Evolutionary conservation across 352 stramenopile species (phyloP).

Genomic region (Pythium vanterpoolii): DNA sequence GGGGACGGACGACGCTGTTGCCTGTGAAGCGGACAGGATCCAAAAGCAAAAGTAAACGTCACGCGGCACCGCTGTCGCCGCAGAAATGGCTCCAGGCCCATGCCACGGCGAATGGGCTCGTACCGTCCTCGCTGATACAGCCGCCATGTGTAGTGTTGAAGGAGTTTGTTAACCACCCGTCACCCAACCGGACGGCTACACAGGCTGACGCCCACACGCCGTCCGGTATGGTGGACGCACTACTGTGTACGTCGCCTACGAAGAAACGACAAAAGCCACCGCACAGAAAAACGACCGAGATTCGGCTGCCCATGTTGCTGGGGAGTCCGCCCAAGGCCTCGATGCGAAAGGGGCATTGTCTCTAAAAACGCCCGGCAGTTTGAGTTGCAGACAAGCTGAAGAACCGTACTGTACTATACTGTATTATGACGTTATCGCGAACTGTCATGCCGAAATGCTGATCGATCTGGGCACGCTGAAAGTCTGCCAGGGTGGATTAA

Average conservation of each 20-base stretch:
- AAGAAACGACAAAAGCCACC: conserved; percentile 22
- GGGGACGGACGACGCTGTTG: not conserved
- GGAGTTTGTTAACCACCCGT: not conserved
- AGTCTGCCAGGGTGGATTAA: no score
- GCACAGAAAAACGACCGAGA: not conserved
- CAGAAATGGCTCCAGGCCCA: conserved; percentile 46
- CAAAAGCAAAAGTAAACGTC: conserved; percentile 16
- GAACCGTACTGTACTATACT: no score
- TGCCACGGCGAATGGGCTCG: not conserved
- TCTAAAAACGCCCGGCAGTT: no score
- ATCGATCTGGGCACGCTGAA: no score
- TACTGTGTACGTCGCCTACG: not conserved
- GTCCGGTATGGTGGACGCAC: not conserved
- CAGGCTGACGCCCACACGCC: not conserved
- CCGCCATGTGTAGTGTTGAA: conserved; percentile 19
- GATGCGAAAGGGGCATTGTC: no score
- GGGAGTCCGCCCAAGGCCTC: not conserved
- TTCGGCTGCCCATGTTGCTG: not conserved
- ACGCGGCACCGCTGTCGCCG: conserved; percentile 32
- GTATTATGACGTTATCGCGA: no score
- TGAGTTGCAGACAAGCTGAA: no score
- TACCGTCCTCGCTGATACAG: conserved; percentile 6
- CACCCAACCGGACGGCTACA: not conserved
- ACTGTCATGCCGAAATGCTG: no score
- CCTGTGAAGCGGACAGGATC: conserved; percentile 4